Conservation (phyloP, 2,329 filamentous ascomycete species). For the Trichoderma atrobrunneum region DNA sequence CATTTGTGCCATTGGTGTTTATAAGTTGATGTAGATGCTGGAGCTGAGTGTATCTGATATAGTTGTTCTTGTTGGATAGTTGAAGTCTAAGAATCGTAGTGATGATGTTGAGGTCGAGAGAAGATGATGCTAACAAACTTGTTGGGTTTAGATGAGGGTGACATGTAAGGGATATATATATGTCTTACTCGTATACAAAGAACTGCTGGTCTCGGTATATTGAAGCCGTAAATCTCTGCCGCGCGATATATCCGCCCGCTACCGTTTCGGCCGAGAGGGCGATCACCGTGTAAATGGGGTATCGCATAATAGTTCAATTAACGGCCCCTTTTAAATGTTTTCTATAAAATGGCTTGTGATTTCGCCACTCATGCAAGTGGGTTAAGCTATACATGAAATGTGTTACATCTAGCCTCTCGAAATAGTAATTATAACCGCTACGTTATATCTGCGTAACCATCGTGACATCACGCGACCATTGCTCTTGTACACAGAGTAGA, state of each 20-base stretch:
- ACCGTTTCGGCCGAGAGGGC: neutral
- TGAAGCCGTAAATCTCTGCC: neutral
- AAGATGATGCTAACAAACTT: neutral
- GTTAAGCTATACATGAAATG: neutral
- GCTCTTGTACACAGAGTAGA: neutral
- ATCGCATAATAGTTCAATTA: neutral
- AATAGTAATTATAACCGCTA: neutral
- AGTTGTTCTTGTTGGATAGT: neutral
- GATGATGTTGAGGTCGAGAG: no score
- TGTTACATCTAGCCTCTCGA: neutral
- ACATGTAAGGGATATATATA: neutral
- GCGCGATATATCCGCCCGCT: neutral
- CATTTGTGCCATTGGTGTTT: conserved; percentile 4
- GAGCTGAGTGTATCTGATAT: neutral
- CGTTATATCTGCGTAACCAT: neutral
- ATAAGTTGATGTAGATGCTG: conserved; percentile 22
- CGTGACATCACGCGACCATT: neutral
- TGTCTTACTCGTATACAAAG: neutral
- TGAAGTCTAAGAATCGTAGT: neutral
- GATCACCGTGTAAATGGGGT: neutral
- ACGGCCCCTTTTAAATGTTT: neutral
- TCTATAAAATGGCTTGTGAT: neutral
- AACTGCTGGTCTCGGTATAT: neutral
- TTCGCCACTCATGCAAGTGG: neutral
- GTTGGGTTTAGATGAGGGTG: no score